phyloP scores from a whole-genome alignment of 2,329 filamentous ascomycete species.

The Epichloe coenophiala region DNA sequence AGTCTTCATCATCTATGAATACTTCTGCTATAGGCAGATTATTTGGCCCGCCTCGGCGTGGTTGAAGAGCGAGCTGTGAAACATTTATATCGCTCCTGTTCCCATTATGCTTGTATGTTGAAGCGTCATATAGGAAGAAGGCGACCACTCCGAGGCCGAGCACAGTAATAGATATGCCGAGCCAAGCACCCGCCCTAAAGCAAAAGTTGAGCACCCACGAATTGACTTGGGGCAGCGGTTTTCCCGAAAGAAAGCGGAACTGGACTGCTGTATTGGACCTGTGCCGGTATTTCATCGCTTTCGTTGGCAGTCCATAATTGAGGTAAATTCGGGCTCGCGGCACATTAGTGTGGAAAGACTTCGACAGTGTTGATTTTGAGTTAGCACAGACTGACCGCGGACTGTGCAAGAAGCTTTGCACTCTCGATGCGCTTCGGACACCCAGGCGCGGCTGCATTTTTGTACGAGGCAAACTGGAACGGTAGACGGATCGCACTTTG shows the following conservation, averaged over 20 bases:
- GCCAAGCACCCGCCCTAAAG: conserved; percentile 48
- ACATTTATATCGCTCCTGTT: conserved; percentile 62
- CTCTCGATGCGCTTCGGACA: background rate
- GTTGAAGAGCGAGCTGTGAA: conserved; percentile 70
- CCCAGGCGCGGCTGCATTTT: background rate
- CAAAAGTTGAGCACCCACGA: conserved; percentile 42
- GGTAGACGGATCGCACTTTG: background rate
- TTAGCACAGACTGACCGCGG: background rate
- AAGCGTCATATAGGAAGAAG: conserved; percentile 91
- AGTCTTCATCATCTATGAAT: conserved; percentile 80
- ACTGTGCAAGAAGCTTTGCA: background rate
- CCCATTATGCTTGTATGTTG: conserved; percentile 67
- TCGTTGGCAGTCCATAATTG: background rate
- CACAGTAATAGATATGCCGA: conserved; percentile 61
- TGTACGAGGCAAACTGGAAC: background rate
- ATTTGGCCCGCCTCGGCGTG: conserved; percentile 77
- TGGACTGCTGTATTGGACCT: background rate
- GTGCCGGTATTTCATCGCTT: background rate
- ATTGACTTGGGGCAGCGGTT: conserved; percentile 33
- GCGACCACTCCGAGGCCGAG: conserved; percentile 55
- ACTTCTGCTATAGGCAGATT: conserved; percentile 85
- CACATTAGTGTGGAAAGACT: background rate
- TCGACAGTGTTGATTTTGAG: background rate
- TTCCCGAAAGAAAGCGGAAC: conserved; percentile 31
- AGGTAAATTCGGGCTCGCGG: background rate